These are phyloP conservation scores for Diversispora eburnea DNA, from an alignment of 192 early-diverging fungal species.

Conservation along the genomic window DNA sequence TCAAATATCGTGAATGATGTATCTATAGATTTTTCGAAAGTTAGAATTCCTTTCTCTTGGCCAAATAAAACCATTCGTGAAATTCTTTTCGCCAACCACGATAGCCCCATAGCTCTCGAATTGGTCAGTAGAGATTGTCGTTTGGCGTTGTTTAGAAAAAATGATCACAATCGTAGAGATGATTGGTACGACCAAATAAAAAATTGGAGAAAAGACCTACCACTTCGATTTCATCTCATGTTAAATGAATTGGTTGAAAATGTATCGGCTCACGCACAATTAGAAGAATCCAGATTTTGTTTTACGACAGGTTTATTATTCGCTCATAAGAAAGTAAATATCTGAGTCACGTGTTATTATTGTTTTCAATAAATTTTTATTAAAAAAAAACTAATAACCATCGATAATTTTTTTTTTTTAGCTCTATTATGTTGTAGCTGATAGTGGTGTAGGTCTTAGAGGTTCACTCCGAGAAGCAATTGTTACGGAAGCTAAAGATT, in stretches of 20 bases:
- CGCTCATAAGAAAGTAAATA: conserved; percentile 15
- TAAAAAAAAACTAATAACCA: not conserved
- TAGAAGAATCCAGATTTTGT: conserved; percentile 14
- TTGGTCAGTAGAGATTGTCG: conserved; percentile 26
- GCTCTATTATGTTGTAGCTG: conserved; percentile 22
- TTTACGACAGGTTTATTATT: conserved; percentile 23
- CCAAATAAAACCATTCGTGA: conserved; percentile 23
- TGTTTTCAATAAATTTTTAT: not conserved
- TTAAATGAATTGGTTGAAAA: conserved; percentile 30
- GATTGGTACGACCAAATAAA: conserved; percentile 26
- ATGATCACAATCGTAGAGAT: conserved; percentile 14
- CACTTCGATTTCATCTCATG: conserved; percentile 22
- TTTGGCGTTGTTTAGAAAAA: conserved; percentile 20
- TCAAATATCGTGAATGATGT: conserved; percentile 13
- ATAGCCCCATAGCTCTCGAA: conserved; percentile 19
- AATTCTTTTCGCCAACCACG: conserved; percentile 1
- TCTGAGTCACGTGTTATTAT: not conserved
- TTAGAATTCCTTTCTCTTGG: conserved; percentile 21
- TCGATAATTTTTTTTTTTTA: not conserved
- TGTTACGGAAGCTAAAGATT: conserved; percentile 22
- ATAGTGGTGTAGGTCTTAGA: conserved; percentile 23
- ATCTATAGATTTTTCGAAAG: conserved; percentile 1
- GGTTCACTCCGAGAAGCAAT: conserved; percentile 26
- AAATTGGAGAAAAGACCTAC: conserved; percentile 23
- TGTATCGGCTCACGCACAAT: conserved; percentile 27